Evolutionary conservation across 805 yeast genomes (phyloP), one percentile per base, ranked within the genome.

Genomic region (Pichia scutulata): DNA sequence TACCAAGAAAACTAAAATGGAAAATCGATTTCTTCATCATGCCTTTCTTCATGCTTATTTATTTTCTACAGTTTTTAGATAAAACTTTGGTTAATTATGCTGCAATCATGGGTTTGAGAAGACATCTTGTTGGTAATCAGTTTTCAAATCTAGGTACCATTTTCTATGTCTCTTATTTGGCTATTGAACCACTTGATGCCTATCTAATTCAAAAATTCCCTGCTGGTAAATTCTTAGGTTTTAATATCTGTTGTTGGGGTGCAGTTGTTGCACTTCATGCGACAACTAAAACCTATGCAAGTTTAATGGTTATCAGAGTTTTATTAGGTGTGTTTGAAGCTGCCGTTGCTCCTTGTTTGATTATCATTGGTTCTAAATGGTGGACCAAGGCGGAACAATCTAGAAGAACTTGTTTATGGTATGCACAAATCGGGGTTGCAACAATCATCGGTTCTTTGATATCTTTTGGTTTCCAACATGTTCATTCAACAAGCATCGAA

Each of bases 161-260:
- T 4, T 76, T 76, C 52, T 76, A 76, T 56, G 64, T 72, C 43
- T 78, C 77, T 1, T 78, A 75, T 58, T 57, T 78, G 49, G 62
- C 66, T 5, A 74, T 74, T 49, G 76, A 75, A 50, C 80, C 79
- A 2, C 68, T 74, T 25, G 63, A 70, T 39, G 67, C 66, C 44
- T 59, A 72, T 39, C 44, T 43, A 10, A 63, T 75, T 41, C 81
- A 76, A 53, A 70, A 63, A 48, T 58, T 70, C 14, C 41, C 65
- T 60, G 26, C 61, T 57, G 36, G 64, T 9, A 70, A 68, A 50
- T 57, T 62, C 14, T 53, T 70, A 13, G 57, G 66, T 7, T 47
- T 52, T 7, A 61, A 62, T 39, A 54, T 62, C 18, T 51, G 66
- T 24, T 22, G 61, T 23, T 71, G 74, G 73, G 67, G 70, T n/a